phyloP scores from a whole-genome alignment of 2,329 filamentous ascomycete genomes.

The Colletotrichum zoysiae region DNA sequence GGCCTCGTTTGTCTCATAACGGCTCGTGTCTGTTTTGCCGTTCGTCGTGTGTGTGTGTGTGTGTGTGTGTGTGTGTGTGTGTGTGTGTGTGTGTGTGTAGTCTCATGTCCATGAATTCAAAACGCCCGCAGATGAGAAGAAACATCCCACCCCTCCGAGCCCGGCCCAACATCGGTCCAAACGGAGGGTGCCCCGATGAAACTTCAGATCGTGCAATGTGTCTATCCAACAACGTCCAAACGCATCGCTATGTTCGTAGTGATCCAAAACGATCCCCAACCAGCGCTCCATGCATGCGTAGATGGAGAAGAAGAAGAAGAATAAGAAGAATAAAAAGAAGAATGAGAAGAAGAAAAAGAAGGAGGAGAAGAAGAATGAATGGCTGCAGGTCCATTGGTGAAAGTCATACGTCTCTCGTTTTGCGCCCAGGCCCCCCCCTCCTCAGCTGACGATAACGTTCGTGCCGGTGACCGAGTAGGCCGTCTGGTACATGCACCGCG shows the following conservation, averaged over 20 bases:
- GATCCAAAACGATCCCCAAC: background rate
- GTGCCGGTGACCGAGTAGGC: slow-evolving; percentile 34
- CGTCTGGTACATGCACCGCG: slow-evolving; percentile 54
- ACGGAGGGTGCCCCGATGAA: background rate
- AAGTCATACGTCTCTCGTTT: background rate
- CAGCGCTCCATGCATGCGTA: background rate
- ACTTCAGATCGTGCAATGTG: slow-evolving; percentile 11
- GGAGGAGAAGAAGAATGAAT: no score
- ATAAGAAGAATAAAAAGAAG: background rate
- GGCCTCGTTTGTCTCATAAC: slow-evolving; percentile 13
- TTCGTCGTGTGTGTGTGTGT: background rate
- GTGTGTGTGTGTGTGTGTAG: background rate
- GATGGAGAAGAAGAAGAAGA: background rate
- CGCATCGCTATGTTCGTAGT: slow-evolving; percentile 5
- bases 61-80: no score
- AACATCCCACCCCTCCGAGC: background rate
- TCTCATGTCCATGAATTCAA: slow-evolving; percentile 11
- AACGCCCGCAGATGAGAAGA: slow-evolving; percentile 26
- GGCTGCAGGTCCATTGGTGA: background rate
- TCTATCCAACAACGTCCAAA: slow-evolving; percentile 6
- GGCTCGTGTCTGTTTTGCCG: background rate
- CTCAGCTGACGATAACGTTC: slow-evolving; percentile 39
- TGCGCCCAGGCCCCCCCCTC: background rate
- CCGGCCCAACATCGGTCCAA: background rate
- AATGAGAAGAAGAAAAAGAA: background rate